These are phyloP conservation scores for Globisporangium solare DNA, from an alignment of 352 stramenopile species.

Conservation along the genomic window DNA sequence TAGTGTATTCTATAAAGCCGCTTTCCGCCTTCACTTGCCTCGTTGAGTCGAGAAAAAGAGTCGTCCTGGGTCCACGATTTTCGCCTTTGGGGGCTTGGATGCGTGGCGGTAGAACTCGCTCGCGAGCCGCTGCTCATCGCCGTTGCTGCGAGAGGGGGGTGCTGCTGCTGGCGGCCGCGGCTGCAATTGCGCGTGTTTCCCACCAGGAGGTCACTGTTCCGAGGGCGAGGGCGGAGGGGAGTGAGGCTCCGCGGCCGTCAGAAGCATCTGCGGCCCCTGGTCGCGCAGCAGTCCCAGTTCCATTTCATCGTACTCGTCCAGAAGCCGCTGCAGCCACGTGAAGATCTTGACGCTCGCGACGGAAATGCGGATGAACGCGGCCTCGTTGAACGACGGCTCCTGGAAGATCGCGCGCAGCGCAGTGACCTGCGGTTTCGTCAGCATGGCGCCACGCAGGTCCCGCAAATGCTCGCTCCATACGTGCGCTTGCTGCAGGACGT, in stretches of 20 bases:
- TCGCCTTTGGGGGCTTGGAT: constrained; percentile 18
- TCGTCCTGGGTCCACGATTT: constrained; percentile 46
- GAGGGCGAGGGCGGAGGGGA: constrained; percentile 1
- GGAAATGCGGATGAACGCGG: constrained; percentile 46
- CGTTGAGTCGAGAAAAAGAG: constrained; percentile 20
- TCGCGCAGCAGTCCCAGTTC: constrained; percentile 38
- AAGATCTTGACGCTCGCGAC: constrained; percentile 62
- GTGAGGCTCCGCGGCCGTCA: background rate
- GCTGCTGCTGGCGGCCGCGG: constrained; percentile 4
- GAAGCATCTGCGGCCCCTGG: background rate
- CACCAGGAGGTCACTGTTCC: background rate
- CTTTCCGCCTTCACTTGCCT: no score
- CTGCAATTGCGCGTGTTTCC: constrained; percentile 4
- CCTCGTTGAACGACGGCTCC: constrained; percentile 47
- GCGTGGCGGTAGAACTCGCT: constrained; percentile 12
- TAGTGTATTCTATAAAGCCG: no score
- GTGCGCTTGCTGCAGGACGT: constrained; percentile 48
- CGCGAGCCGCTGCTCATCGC: constrained; percentile 10
- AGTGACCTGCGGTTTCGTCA: constrained; percentile 42
- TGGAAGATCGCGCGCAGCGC: constrained; percentile 59
- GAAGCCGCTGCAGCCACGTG: constrained; percentile 47
- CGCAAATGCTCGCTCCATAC: constrained; percentile 41
- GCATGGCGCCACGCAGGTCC: constrained; percentile 24
- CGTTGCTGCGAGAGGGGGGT: constrained; percentile 2
- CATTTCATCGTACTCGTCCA: constrained; percentile 56